Evolutionary conservation across 2,329 filamentous ascomycete genomes (phyloP), one percentile per base, ranked within the genome.

Genomic region (Sporothrix brasiliensis): DNA sequence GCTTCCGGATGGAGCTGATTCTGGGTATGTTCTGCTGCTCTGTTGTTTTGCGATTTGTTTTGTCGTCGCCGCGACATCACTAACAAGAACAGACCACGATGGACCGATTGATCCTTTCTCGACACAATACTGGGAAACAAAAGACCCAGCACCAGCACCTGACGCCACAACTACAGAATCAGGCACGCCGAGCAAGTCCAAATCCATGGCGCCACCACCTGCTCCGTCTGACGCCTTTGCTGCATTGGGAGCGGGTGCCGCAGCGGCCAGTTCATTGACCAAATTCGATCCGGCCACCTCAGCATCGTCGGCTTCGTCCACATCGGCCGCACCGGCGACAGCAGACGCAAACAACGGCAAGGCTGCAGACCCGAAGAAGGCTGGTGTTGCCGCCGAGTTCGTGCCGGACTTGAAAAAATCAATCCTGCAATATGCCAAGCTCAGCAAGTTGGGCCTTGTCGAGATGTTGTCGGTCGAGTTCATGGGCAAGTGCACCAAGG

Each of bases 91-190:
- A 16, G 80, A 85, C 50, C 81, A 78, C 80, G 89, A 80, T 63
- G 78, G 79, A 63, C 78, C 80, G 9, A 94, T 99, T 73, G 90
- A 99, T 76, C 95, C 95, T 0, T 96, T 94, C 77, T 94, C 92
- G 0, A 88, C 88, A 0, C 79, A 83, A 0, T 98, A 98, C 79
- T 98, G 95, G 95, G 80, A 83, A 41, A 74, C 80, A 1, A 81
- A 65, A 1, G 56, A 52, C 10, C 63, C 21, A 69, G 67, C 68
- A 67, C 39, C 65, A 65, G 60, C 71, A 63, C 61, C 65, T 14
- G 27, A 39, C 2, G 30, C 44, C 9, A 16, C 52, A 10, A 6
- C 52, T 9, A 4, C 54, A 14, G 21, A 53, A 30, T 39, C 50
- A 14, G 39, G 21, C n/a, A 58, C 50, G 3, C 24, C 50, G 19